phyloP scores from a whole-genome alignment of 2,329 filamentous ascomycete species.

The Neofusicoccum umdonicola region DNA sequence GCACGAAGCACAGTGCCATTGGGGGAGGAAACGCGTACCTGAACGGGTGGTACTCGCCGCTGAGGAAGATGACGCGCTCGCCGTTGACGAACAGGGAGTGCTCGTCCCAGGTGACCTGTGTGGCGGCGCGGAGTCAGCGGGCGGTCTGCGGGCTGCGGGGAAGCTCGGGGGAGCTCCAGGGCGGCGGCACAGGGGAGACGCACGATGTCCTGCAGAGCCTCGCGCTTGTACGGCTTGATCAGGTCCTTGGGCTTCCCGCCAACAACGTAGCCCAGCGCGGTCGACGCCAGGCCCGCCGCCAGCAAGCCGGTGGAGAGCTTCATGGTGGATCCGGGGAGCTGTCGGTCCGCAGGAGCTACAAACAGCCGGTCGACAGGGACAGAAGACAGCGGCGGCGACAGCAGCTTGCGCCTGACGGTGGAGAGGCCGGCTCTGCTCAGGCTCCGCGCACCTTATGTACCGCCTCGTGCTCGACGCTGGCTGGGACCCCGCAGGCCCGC shows the following conservation, averaged over 20 bases:
- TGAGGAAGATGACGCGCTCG: constrained; percentile 69
- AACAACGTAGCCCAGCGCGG: constrained; percentile 48
- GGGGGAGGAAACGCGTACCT: constrained; percentile 35
- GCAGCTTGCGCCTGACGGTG: background rate
- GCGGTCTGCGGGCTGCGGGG: too few species aligned
- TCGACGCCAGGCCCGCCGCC: constrained; percentile 42
- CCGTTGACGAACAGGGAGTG: constrained; percentile 69
- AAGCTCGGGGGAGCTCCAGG: too few species aligned
- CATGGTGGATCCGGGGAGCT: constrained; percentile 1
- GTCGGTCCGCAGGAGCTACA: background rate
- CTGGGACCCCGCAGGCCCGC: background rate
- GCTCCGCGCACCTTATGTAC: too few species aligned
- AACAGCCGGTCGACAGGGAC: background rate
- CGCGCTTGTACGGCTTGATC: constrained; percentile 50
- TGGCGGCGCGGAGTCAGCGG: too few species aligned
- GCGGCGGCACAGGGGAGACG: constrained; percentile 23
- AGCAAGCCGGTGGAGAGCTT: constrained; percentile 20
- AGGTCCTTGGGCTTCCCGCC: constrained; percentile 50
- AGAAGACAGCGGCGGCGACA: background rate
- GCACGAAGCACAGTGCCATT: background rate
- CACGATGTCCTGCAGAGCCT: constrained; percentile 56
- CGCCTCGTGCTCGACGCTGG: too few species aligned
- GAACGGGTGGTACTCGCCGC: constrained; percentile 72
- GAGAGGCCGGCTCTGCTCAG: too few species aligned
- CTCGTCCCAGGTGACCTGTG: constrained; percentile 66